A percentile compares a stretch with the other conserved stretches of the same genome.
These are phyloP conservation scores for Haberlea rhodopensis DNA, from an alignment of 257 asterid species.

Conservation along the genomic window DNA sequence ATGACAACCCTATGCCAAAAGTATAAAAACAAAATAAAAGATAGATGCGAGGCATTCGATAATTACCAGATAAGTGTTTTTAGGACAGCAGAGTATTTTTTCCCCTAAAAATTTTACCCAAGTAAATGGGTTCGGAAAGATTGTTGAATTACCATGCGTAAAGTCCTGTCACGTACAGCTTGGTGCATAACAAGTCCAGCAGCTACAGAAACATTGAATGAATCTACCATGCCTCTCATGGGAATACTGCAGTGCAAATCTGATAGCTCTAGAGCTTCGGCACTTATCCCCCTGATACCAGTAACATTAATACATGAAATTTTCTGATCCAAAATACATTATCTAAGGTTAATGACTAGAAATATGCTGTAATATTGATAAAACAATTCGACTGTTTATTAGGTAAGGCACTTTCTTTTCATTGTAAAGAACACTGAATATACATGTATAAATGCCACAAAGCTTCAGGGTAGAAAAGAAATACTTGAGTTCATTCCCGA, in stretches of 20 bases:
- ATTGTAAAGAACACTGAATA: not conserved
- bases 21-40: not conserved
- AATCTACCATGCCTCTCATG: constrained; percentile 97
- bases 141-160: constrained; percentile 59
- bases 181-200: constrained; percentile 97
- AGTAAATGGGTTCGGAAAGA: not conserved
- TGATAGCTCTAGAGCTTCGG: constrained; percentile 74
- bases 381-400: not conserved
- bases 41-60: too few relatives aligned
- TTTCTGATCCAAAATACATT: constrained; percentile 8
- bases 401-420: not conserved
- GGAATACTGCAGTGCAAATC: constrained; percentile 90
- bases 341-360: not conserved
- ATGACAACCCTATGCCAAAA: constrained; percentile 62
- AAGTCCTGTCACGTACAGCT: constrained; percentile 74
- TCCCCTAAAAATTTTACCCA: not conserved
- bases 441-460: constrained; percentile 10
- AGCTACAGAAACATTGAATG: constrained; percentile 94
- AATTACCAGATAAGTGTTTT: not conserved
- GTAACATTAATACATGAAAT: constrained; percentile 27
- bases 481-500: constrained; percentile 84
- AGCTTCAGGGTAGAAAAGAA: constrained; percentile 13
- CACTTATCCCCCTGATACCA: constrained; percentile 77
- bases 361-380: not conserved
- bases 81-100: not conserved